Percentiles rank a stretch among this genome's conserved stretches.
Conservation (phyloP, 805 yeast species). For the Cyberlindnera amylophila region DNA sequence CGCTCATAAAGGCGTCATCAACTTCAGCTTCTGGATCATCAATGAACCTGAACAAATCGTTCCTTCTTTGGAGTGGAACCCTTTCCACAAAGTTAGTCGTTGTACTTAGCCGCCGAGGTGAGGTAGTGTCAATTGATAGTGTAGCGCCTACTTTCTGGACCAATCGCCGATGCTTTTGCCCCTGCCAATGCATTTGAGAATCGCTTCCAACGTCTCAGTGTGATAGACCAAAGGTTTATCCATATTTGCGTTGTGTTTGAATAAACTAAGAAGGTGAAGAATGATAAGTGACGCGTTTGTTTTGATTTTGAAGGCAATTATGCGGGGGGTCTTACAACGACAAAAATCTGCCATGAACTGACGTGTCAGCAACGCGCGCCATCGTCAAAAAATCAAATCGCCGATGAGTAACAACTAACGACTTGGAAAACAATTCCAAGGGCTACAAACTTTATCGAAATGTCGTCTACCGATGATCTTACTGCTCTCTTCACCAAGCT, state of each 20-base stretch:
- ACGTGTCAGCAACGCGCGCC: slow-evolving; percentile 1
- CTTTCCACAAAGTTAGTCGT: slow-evolving; percentile 7
- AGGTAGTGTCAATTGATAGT: not conserved
- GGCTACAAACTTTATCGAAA: not conserved
- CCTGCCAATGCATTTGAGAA: slow-evolving; percentile 3
- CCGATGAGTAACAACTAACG: not conserved
- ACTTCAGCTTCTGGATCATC: slow-evolving; percentile 10
- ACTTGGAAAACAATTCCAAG: not conserved
- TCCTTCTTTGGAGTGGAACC: slow-evolving; percentile 5
- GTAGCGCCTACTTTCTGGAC: slow-evolving; percentile 5
- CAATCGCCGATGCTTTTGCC: slow-evolving; percentile 1
- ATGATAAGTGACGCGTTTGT: slow-evolving; percentile 1
- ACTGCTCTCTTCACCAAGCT: slow-evolving; percentile 34
- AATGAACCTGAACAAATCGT: slow-evolving; percentile 9
- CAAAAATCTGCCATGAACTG: not conserved
- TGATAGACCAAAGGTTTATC: slow-evolving; percentile 8
- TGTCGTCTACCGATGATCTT: slow-evolving; percentile 33
- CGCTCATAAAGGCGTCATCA: slow-evolving; percentile 9
- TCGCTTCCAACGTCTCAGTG: slow-evolving; percentile 7
- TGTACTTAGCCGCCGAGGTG: slow-evolving; percentile 13
- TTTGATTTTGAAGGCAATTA: not conserved
- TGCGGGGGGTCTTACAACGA: not conserved
- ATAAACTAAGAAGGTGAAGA: not conserved
- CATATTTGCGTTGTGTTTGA: slow-evolving; percentile 1
- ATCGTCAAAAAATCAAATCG: not conserved